Base-by-base conservation (phyloP, 352 stramenopile species). In the Phytopythium chamaehyphon region DNA sequence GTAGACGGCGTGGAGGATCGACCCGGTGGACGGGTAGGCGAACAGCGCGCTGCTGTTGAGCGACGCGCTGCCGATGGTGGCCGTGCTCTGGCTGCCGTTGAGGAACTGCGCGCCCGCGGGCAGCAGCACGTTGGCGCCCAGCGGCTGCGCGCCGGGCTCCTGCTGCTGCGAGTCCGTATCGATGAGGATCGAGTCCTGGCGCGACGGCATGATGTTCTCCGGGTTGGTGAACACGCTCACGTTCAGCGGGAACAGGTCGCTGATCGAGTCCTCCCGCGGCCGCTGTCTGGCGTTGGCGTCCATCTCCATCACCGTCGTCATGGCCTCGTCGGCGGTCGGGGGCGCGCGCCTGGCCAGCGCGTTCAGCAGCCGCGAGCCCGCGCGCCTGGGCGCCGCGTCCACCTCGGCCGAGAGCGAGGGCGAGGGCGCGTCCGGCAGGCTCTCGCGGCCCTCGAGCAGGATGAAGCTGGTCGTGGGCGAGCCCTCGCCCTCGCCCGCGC, bases 121-220 rank as follows among this genome's bases (percentile, higher is more conserved):
- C 22, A 40, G 22, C 8, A 57, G 35, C 31, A 40, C 15, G 14
- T 40, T 40, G 22, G 55, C 39, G 26, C 67, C 57, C 22, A 64
- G 55, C 16, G 47, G 23, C 18, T 42, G 51, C 14, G 19, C 24
- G 9, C 21, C 59, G 12, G 59, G 55, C 9, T 57, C 48, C 43
- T 72, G 64, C 52, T 83, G 75, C 54, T 83, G 71, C 18, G 73
- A 66, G 59, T 90, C 76, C 19, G 67, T 76, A 48, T 80, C 70
- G 55, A 89, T 87, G 49, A 91, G 69, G 52, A 91, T 88, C 15
- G 76, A 84, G n/a, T 76, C 81, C 51, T 91, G 73, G 12, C 78
- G 53, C 38, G 81, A 85, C 40, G 77, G 81, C 62, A 85, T 65
- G 53, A 89, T 86, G 51, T 91, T 91, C 47, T 76, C 73, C 16